phyloP scores from a whole-genome alignment of 305 asterid species.

The Solanum chacoense region DNA sequence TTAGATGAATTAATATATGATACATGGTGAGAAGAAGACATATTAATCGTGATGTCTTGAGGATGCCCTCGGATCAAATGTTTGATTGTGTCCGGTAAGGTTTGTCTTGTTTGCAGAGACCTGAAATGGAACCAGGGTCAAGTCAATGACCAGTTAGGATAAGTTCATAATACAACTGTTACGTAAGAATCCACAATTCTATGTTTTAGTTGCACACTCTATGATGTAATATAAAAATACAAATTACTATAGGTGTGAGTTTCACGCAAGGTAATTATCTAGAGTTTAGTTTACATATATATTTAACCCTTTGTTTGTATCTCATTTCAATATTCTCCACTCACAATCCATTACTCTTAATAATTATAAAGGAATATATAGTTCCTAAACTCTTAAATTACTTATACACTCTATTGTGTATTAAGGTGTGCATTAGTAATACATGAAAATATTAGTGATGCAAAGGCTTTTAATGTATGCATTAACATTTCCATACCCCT shows the following conservation, averaged over 20 bases:
- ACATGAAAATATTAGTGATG: neutral
- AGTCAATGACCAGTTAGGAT: neutral
- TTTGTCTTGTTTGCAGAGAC: neutral
- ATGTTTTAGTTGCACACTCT: neutral
- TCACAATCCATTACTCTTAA: neutral
- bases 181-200: accelerated
- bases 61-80: neutral
- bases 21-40: neutral
- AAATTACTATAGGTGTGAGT: neutral
- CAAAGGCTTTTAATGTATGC: neutral
- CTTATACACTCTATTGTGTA: neutral
- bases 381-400: neutral
- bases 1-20: neutral
- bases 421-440: neutral
- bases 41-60: neutral
- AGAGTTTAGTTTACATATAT: neutral
- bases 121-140: neutral
- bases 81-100: neutral
- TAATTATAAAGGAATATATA: neutral
- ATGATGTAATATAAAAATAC: neutral
- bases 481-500: too few species aligned
- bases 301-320: neutral
- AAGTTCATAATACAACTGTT: neutral
- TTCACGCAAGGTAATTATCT: neutral
- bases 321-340: neutral